These are phyloP conservation scores for Nemania sp. DNA, from an alignment of 2,329 filamentous ascomycete genomes.

Conservation along the genomic window DNA sequence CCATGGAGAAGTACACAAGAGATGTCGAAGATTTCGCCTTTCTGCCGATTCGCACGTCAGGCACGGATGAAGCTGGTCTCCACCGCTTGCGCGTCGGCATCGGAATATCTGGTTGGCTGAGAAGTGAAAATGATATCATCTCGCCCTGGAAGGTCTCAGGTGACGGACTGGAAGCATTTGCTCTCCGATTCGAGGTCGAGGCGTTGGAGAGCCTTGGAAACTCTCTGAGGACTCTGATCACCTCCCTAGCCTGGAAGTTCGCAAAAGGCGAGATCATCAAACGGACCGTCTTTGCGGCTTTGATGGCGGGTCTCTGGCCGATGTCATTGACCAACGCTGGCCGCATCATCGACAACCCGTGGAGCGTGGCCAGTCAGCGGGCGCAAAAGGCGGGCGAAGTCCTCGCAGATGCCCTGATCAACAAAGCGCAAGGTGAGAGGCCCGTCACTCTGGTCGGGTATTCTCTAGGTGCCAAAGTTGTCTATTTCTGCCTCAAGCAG, in stretches of 20 bases:
- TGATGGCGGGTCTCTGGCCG: constrained; percentile 67
- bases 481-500: constrained; percentile 78
- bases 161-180: constrained; percentile 73
- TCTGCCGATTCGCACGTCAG: constrained; percentile 64
- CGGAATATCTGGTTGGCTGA: constrained; percentile 82
- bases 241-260: constrained; percentile 78
- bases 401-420: constrained; percentile 81
- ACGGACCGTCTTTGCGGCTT: constrained; percentile 57
- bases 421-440: constrained; percentile 79
- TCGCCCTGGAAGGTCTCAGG: constrained; percentile 80
- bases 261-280: constrained; percentile 61
- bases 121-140: constrained; percentile 70
- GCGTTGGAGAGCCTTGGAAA: constrained; percentile 78
- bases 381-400: constrained; percentile 74
- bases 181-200: constrained; percentile 81
- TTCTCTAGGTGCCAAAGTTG: constrained; percentile 78
- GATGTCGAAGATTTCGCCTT: constrained; percentile 92
- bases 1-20: constrained; percentile 83
- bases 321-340: constrained; percentile 67
- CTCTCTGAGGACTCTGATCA: constrained; percentile 77
- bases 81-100: constrained; percentile 79
- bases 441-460: constrained; percentile 83
- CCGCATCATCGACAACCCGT: constrained; percentile 80
- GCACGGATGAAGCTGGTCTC: constrained; percentile 53
- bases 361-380: constrained; percentile 74